phyloP scores from a whole-genome alignment of 148 eudicot genomes.

The Vaccinium darrowii region DNA sequence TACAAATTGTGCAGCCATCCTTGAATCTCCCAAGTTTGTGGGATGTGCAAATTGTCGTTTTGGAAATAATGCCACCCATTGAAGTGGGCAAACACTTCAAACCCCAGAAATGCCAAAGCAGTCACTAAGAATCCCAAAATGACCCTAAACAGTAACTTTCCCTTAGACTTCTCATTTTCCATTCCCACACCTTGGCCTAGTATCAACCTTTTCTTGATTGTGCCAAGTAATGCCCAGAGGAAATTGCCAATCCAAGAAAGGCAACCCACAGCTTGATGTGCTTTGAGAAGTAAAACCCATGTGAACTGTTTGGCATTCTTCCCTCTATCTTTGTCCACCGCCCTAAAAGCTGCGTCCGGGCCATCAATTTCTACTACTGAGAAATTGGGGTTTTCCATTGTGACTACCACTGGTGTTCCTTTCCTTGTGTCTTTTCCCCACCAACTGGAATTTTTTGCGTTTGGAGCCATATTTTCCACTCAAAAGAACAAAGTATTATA shows the following conservation, averaged over 20 bases:
- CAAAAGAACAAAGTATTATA: not conserved
- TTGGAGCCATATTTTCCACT: constrained; percentile 13
- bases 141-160: constrained; percentile 38
- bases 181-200: constrained; percentile 41
- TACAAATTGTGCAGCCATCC: constrained; percentile 44
- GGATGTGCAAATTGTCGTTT: constrained; percentile 30
- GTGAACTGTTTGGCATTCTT: constrained; percentile 57
- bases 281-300: constrained; percentile 57
- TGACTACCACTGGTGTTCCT: constrained; percentile 57
- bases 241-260: constrained; percentile 52
- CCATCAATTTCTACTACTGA: constrained; percentile 48
- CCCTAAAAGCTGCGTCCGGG: constrained; percentile 38
- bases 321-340: constrained; percentile 42
- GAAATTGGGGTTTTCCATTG: constrained; percentile 55
- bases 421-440: constrained; percentile 43
- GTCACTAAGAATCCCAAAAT: constrained; percentile 42
- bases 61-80: constrained; percentile 52
- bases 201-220: constrained; percentile 43
- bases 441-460: constrained; percentile 29
- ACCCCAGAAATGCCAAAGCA: constrained; percentile 44
- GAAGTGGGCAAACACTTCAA: constrained; percentile 49
- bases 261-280: constrained; percentile 58
- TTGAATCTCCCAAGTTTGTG: constrained; percentile 39
- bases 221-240: constrained; percentile 39
- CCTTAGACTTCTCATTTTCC: constrained; percentile 46